Evolutionary conservation across 2,329 filamentous ascomycete genomes (phyloP), one percentile per base, ranked within the genome.

Genomic region (Trichoderma breve): DNA sequence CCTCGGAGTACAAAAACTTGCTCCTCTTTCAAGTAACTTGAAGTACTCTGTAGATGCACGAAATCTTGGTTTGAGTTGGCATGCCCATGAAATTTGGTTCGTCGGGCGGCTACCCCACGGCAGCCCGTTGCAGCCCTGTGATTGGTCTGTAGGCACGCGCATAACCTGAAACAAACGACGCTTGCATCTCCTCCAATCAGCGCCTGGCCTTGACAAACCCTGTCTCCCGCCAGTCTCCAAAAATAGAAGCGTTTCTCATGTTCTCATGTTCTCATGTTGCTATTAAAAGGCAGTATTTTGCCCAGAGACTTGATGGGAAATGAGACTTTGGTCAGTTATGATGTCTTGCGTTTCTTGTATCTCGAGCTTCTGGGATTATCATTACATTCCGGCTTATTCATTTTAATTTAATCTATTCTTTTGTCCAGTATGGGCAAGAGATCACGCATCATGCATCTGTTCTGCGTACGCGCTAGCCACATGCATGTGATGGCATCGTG

Each of bases 161-260:
- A 76, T 76, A 69, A 74, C 74, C 75, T 76, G 75, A 76, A 76
- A 76, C 75, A 73, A 63, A 58, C 65, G 70, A 73, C 51, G 55
- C 63, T 57, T 47, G 26, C 18, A 26, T 12, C 32, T 21, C n/a
- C 34, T 14, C 74, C 73, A 76, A 75, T 76, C 73, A 75, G 43
- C 39, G 39, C 15, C 32, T 30, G 15, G 64, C 15, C 9, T 58
- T 24, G 53, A 55, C 34, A 51, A 21, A 53, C 58, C 68, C 63
- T 55, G 34, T 18, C 57, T 63, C 55, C 55, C 51, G 66, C 63
- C 47, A 28, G 51, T 6, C 18, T 55, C 73, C 72, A 75, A 76
- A 76, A 76, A 76, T 76, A 76, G 73, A 71, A 51, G 34, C 28
- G 21, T 28, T 43, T 36, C 32, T 62, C 18, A 24, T 63, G 32